Evolutionary conservation across 2,329 filamentous ascomycete species (phyloP).

Genomic region (Berkeleyomyces basicola): DNA sequence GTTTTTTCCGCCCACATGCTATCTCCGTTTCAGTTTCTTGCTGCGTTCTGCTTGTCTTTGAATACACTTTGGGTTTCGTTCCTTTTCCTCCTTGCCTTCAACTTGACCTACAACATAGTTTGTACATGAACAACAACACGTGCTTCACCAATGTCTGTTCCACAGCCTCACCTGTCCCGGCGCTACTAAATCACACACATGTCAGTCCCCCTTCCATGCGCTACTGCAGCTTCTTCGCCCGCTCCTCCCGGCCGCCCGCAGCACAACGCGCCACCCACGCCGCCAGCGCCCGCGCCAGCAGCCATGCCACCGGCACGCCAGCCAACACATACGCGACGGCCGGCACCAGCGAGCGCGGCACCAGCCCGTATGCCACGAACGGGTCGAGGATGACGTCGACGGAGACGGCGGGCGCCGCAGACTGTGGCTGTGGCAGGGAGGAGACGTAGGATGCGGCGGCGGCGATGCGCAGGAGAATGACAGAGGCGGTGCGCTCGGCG

Average conservation of each 20-base stretch:
- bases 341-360: slow-evolving; percentile 62
- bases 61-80: too few relatives aligned
- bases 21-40: too few relatives aligned
- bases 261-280: slow-evolving; percentile 15
- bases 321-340: slow-evolving; percentile 51
- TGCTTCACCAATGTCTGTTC: not conserved
- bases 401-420: slow-evolving; percentile 50
- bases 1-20: not conserved
- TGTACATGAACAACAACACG: too few relatives aligned
- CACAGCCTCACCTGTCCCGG: not conserved
- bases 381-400: slow-evolving; percentile 79
- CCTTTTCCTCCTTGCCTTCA: too few relatives aligned
- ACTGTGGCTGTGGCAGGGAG: slow-evolving; percentile 58
- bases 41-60: too few relatives aligned
- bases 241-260: slow-evolving; percentile 15
- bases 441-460: slow-evolving; percentile 78
- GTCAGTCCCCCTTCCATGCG: not conserved
- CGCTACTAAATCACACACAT: not conserved
- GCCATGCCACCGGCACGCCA: slow-evolving; percentile 30
- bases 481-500: slow-evolving; percentile 24
- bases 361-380: slow-evolving; percentile 52
- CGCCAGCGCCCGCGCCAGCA: slow-evolving; percentile 6
- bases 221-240: slow-evolving; percentile 24
- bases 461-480: slow-evolving; percentile 56
- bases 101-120: too few relatives aligned